phyloP scores from a whole-genome alignment of 345 rosid genomes.

The Eucalyptus curtisii region DNA sequence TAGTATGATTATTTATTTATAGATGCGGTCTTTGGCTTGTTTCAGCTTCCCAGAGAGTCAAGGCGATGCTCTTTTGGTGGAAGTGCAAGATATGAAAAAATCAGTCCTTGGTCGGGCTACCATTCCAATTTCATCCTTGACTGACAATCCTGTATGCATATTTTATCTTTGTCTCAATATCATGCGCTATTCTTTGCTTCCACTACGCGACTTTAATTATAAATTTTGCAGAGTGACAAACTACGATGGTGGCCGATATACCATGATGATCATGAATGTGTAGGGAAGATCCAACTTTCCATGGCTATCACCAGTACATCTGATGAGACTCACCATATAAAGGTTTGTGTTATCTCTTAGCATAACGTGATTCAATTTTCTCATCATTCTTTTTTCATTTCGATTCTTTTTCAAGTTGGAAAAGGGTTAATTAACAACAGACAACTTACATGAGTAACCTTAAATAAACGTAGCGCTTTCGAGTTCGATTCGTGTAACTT shows the following conservation, averaged over 20 bases:
- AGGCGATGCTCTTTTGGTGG: slow-evolving; percentile 69
- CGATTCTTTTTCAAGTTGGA: background rate
- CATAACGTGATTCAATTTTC: background rate
- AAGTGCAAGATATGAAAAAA: slow-evolving; percentile 66
- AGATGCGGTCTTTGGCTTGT: background rate
- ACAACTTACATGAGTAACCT: background rate
- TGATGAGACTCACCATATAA: slow-evolving; percentile 62
- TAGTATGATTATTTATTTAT: background rate
- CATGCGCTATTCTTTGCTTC: background rate
- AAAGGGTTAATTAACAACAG: background rate
- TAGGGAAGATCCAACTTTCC: slow-evolving; percentile 89
- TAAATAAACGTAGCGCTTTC: background rate
- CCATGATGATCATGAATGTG: slow-evolving; percentile 90
- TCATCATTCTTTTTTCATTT: background rate
- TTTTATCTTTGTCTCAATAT: background rate
- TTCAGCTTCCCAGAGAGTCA: slow-evolving; percentile 84
- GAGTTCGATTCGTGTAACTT: background rate
- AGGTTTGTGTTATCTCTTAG: slow-evolving; percentile 30
- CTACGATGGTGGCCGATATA: slow-evolving; percentile 82
- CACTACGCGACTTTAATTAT: background rate
- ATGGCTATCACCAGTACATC: slow-evolving; percentile 52
- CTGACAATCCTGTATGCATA: slow-evolving; percentile 57
- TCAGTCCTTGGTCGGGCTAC: slow-evolving; percentile 60
- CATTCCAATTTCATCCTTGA: slow-evolving; percentile 60
- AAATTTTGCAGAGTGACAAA: slow-evolving; percentile 57